Percentiles rank a stretch among this genome's conserved stretches.
phyloP scores from a whole-genome alignment of 495 filamentous ascomycete species.

The Neurospora sp. region DNA sequence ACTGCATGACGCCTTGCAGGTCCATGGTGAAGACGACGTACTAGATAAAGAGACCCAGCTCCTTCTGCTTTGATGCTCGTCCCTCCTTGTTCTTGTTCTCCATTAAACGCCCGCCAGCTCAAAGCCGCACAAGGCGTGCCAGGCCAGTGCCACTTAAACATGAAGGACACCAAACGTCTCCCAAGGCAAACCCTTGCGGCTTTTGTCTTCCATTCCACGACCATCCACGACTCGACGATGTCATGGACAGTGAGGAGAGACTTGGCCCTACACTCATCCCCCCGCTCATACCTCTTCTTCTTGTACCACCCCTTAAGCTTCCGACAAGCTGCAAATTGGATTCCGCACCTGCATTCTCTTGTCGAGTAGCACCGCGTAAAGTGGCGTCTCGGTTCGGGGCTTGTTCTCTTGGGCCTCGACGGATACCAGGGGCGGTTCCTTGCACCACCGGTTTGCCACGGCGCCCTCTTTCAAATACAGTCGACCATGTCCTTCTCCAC shows the following conservation, averaged over 20 bases:
- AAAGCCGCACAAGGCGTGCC: background rate
- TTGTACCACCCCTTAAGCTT: background rate
- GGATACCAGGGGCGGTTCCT: background rate
- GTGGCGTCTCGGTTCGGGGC: background rate
- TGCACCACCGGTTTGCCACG: background rate
- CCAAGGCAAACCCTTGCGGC: background rate
- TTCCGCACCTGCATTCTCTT: background rate
- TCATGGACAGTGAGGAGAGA: background rate
- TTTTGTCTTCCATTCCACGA: background rate
- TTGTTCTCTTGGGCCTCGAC: background rate
- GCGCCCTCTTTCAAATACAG: background rate
- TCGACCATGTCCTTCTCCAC: background rate
- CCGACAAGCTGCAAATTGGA: background rate
- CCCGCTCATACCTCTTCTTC: background rate
- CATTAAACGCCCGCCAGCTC: background rate
- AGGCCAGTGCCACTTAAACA: background rate
- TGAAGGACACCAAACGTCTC: background rate
- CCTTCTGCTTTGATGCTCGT: too few relatives aligned
- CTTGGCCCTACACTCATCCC: background rate
- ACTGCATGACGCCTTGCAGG: too few relatives aligned
- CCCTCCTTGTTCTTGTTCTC: background rate
- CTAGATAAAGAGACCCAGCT: too few relatives aligned
- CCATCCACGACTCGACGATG: background rate
- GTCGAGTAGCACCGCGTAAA: background rate
- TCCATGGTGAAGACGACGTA: too few relatives aligned